phyloP scores from a whole-genome alignment of 2,329 filamentous ascomycete species.

The Diaporthe amygdali region DNA sequence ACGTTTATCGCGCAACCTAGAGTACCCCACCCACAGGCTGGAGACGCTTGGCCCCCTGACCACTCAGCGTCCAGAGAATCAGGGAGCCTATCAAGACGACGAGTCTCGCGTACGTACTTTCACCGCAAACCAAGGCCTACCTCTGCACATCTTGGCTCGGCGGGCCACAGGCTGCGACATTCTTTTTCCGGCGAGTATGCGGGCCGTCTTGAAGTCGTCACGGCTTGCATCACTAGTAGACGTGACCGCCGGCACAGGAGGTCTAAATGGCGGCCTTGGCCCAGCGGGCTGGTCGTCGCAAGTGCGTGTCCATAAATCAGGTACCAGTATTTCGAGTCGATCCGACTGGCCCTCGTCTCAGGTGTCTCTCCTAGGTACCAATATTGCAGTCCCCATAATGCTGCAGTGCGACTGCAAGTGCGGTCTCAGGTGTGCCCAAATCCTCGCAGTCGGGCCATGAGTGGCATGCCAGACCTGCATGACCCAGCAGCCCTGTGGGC shows the following conservation, averaged over 20 bases:
- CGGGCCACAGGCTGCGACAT: constrained; percentile 13
- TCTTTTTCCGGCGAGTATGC: neutral
- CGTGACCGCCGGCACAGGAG: neutral
- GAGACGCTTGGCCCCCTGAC: constrained; percentile 1
- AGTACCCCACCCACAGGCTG: neutral
- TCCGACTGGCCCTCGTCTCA: constrained; percentile 14
- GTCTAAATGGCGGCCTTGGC: constrained; percentile 2
- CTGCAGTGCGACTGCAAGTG: constrained; percentile 1
- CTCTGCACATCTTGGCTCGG: neutral
- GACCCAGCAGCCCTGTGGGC: neutral
- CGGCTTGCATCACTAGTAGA: constrained; percentile 1
- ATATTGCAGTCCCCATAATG: neutral
- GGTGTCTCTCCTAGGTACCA: constrained; percentile 5
- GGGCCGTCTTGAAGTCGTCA: neutral
- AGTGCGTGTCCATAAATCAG: constrained; percentile 3
- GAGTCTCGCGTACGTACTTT: constrained; percentile 18
- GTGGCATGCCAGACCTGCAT: neutral
- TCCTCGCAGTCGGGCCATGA: neutral
- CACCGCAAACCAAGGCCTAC: neutral
- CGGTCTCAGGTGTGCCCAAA: constrained; percentile 10
- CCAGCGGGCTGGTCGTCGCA: neutral
- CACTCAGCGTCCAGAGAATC: constrained; percentile 22
- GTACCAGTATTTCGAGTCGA: constrained; percentile 9
- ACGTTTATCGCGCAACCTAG: neutral
- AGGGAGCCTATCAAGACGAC: constrained; percentile 19